Evolutionary conservation across 176 grass and related monocot genomes (phyloP), one percentile per base, ranked within the genome.

Genomic region (Carex cristatella): DNA sequence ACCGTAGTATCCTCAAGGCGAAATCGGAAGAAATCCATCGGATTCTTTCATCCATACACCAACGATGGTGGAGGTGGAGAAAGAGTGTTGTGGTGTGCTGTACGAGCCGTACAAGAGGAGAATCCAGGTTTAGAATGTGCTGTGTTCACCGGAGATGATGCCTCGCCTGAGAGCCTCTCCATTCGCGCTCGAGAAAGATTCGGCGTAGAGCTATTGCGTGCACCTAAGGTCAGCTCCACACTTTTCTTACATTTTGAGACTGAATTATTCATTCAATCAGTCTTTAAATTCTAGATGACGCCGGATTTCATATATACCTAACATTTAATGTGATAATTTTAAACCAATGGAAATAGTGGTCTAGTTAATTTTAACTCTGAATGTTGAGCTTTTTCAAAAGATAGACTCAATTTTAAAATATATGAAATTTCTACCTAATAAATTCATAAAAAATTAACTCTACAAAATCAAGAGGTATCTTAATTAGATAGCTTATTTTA

Each of bases 41-140:
- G 88, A 0, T 99, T 99, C 88, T 95, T 99, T 88, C 96, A 95
- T 84, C 93, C 91, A 4, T 99, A 95, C 90, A 95, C 96, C 65
- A 99, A 99, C 71, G 96, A 95, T 31, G 96, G 93, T 12, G 96
- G 93, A 23, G 93, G 93, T 19, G 96, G 96, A 42, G 96, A 95
- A 83, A 88, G 96, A 40, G 93, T 99, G 75, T 83, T 99, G 55
- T 99, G 96, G 96, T 99, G 96, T 83, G 91, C 96, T 8, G 90
- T 99, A 28, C 86, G 87, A 67, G 96, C 91, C 8, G 81, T 95
- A 53, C 96, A 99, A 80, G 87, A 95, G 56, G 91, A 94, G 70
- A 83, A 78, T 58, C 88, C 95, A 0, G 90, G 65, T 46, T 83
- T 99, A 42, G 90, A 92, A 28, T 94, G 91, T 80, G 88, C 85